phyloP scores from a whole-genome alignment of 495 filamentous ascomycete species.

The Penicillium desertorum region DNA sequence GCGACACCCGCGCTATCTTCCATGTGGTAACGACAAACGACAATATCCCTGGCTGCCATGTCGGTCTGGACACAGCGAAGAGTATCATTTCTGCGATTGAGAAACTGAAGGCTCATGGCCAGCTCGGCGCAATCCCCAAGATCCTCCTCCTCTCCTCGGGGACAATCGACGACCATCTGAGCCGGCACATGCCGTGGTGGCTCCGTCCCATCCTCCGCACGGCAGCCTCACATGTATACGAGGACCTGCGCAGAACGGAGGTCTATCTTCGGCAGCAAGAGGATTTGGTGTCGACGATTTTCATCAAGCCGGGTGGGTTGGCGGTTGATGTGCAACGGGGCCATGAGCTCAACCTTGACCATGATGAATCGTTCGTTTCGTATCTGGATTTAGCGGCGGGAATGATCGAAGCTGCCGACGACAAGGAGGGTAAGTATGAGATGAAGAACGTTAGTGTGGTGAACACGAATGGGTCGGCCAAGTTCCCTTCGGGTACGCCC shows the following conservation, averaged over 20 bases:
- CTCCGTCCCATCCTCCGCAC: neutral
- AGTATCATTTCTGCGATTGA: neutral
- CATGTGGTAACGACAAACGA: neutral
- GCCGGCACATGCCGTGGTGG: slow-evolving; percentile 13
- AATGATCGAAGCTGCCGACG: slow-evolving; percentile 50
- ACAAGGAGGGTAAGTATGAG: slow-evolving; percentile 34
- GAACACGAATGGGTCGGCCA: slow-evolving; percentile 18
- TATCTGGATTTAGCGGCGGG: slow-evolving; percentile 43
- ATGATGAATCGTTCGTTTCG: too few relatives aligned
- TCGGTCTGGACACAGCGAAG: neutral
- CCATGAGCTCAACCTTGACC: slow-evolving; percentile 29
- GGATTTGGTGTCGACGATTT: slow-evolving; percentile 39
- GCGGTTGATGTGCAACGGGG: slow-evolving; percentile 35
- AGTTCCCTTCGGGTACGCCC: slow-evolving; percentile 23
- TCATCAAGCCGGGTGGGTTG: slow-evolving; percentile 46
- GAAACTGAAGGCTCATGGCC: too few relatives aligned
- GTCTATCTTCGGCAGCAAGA: slow-evolving; percentile 34
- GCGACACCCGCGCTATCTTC: neutral
- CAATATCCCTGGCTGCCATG: neutral
- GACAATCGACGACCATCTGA: slow-evolving; percentile 35
- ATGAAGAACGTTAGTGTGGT: slow-evolving; percentile 39
- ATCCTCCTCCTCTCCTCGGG: slow-evolving; percentile 43
- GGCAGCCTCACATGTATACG: neutral
- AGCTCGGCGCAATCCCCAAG: slow-evolving; percentile 25
- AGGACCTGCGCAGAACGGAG: slow-evolving; percentile 32